phyloP scores from a whole-genome alignment of 768 basidiomycete species.

The Leucosporidium scottii region DNA sequence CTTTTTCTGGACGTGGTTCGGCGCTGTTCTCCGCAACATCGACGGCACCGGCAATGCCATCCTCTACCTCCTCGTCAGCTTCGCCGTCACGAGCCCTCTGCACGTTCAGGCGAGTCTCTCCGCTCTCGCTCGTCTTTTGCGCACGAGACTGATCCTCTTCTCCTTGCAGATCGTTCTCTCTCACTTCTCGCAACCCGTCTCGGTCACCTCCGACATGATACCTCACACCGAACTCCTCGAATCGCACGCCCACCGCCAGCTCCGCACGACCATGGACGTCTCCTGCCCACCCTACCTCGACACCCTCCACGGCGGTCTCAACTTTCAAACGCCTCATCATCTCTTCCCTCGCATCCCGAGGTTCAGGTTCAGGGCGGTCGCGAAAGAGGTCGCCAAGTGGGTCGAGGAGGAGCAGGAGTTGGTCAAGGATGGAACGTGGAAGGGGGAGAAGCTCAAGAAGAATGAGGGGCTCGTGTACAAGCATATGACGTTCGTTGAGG shows the following conservation, averaged over 20 bases:
- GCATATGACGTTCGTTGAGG: conserved; percentile 82
- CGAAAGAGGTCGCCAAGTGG: conserved; percentile 74
- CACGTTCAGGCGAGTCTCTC: conserved; percentile 71
- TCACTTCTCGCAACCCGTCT: conserved; percentile 61
- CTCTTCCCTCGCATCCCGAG: conserved; percentile 91
- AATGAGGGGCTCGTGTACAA: conserved; percentile 67
- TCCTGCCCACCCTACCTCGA: conserved; percentile 73
- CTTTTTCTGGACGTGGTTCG: conserved; percentile 90
- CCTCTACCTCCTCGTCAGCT: conserved; percentile 72
- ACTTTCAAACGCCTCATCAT: conserved; percentile 86
- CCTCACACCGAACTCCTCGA: conserved; percentile 82
- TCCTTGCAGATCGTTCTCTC: conserved; percentile 74
- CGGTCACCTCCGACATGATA: conserved; percentile 19
- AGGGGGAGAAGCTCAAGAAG: conserved; percentile 3
- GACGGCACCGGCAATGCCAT: conserved; percentile 64
- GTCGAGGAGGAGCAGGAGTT: conserved; percentile 57
- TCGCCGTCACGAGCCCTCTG: conserved; percentile 77
- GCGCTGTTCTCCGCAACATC: conserved; percentile 59
- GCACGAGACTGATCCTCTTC: too few species aligned
- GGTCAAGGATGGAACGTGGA: conserved; percentile 19
- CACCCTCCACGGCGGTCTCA: conserved; percentile 90
- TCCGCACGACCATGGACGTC: conserved; percentile 94
- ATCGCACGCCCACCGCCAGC: conserved; percentile 91
- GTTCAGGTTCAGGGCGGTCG: conserved; percentile 81
- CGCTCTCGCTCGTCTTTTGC: conserved; percentile 41